A percentile compares a stretch with the other conserved stretches of the same genome.
Conservation (phyloP, 148 eudicot species). For the Rhododendron molle region DNA sequence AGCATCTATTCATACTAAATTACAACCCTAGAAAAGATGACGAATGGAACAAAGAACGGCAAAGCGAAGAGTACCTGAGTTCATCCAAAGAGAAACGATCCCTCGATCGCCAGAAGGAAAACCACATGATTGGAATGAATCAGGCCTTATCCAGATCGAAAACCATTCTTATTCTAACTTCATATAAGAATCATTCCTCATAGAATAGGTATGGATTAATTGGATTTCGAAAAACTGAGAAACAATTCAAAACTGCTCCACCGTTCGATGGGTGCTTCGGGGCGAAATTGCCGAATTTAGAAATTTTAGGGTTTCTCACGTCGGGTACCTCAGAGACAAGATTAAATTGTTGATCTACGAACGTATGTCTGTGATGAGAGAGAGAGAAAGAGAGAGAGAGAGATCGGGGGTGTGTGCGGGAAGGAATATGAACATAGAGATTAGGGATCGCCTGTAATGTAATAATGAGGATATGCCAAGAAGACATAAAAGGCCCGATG, state of each 20-base stretch:
- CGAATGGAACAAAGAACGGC: background rate
- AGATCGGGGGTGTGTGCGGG: background rate
- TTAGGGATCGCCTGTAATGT: background rate
- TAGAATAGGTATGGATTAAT: background rate
- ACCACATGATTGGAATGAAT: conserved; percentile 69
- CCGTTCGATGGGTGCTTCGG: background rate
- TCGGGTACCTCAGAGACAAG: background rate
- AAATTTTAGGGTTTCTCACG: background rate
- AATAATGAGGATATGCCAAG: conserved; percentile 5
- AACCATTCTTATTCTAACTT: conserved; percentile 20
- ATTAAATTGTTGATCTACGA: background rate
- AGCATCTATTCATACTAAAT: background rate
- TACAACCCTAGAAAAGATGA: background rate
- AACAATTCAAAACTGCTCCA: background rate
- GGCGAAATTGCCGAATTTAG: background rate
- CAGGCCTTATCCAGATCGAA: conserved; percentile 26
- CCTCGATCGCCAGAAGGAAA: conserved; percentile 86
- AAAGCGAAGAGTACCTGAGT: conserved; percentile 48
- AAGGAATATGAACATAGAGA: background rate
- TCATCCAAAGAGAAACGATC: conserved; percentile 85
- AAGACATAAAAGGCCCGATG: background rate
- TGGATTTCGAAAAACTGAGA: background rate
- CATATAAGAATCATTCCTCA: background rate
- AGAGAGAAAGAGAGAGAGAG: background rate
- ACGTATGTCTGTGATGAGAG: background rate